Evolutionary conservation across 2,329 filamentous ascomycete genomes (phyloP).

Genomic region (Botryotinia convoluta): DNA sequence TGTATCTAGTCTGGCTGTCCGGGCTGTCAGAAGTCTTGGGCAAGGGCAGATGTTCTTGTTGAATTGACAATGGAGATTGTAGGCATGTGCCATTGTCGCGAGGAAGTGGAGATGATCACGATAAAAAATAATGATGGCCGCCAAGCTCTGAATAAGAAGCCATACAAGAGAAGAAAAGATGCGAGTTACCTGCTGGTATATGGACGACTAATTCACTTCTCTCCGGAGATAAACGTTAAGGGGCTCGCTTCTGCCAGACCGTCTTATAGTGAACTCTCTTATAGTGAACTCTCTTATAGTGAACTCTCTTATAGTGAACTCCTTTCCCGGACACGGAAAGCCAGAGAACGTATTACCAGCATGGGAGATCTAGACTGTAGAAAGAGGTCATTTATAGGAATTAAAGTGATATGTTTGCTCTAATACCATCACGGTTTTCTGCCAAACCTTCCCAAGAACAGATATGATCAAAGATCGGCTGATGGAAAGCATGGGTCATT

Average conservation of each 20-base stretch:
- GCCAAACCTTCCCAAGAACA: too few relatives aligned
- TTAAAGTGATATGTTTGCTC: not conserved
- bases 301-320: too few relatives aligned
- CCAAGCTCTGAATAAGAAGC: not conserved
- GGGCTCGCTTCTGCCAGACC: not conserved
- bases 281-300: too few relatives aligned
- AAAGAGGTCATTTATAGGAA: too few relatives aligned
- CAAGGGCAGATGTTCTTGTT: not conserved
- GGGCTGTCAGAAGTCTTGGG: not conserved
- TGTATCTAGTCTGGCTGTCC: not conserved
- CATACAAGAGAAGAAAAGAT: rapidly evolving
- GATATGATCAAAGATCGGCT: not conserved
- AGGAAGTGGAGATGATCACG: not conserved
- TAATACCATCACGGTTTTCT: not conserved
- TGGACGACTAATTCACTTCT: not conserved
- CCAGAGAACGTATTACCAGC: not conserved
- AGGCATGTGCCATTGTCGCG: not conserved
- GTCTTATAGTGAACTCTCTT: too few relatives aligned
- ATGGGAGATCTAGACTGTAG: not conserved
- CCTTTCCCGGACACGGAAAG: not conserved
- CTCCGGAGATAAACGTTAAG: not conserved
- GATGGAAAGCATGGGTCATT: not conserved
- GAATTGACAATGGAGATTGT: not conserved
- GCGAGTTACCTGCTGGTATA: not conserved
- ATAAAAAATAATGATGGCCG: not conserved